Conservation (phyloP, 1,139 yeast species). For the Yamadazyma conglobata region DNA sequence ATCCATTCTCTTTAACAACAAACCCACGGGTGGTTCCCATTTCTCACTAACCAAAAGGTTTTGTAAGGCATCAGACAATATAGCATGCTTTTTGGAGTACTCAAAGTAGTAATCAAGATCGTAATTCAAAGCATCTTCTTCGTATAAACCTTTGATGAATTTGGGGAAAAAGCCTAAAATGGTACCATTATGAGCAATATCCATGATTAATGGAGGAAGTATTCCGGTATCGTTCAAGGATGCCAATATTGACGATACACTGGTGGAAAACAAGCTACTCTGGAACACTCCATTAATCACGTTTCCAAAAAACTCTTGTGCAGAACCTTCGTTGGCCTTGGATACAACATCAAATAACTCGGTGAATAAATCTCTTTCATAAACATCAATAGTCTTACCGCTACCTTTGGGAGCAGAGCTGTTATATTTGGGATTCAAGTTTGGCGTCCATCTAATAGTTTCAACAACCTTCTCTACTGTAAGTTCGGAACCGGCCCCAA, state of each 20-base stretch:
- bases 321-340: conserved; percentile 28
- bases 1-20: conserved; percentile 32
- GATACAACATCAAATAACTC: conserved; percentile 2
- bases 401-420: conserved; percentile 8
- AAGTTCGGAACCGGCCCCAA: conserved; percentile 30
- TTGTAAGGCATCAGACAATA: conserved; percentile 25
- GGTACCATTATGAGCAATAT: conserved; percentile 23
- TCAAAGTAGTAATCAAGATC: conserved; percentile 23
- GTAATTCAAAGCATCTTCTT: conserved; percentile 32
- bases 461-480: conserved; percentile 29
- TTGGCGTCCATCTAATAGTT: conserved; percentile 22
- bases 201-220: conserved; percentile 26
- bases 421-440: conserved; percentile 21
- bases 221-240: conserved; percentile 36
- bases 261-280: conserved; percentile 23
- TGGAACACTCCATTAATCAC: conserved; percentile 25
- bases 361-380: conserved; percentile 6
- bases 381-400: conserved; percentile 15
- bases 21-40: conserved; percentile 34
- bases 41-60: conserved; percentile 24
- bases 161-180: conserved; percentile 23
- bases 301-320: conserved; percentile 31
- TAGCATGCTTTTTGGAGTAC: conserved; percentile 22
- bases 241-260: conserved; percentile 23
- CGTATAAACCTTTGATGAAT: conserved; percentile 27